Percentiles rank a stretch among this genome's conserved stretches.
phyloP scores from a whole-genome alignment of 805 yeast species.

The Starmerella riodocensis region DNA sequence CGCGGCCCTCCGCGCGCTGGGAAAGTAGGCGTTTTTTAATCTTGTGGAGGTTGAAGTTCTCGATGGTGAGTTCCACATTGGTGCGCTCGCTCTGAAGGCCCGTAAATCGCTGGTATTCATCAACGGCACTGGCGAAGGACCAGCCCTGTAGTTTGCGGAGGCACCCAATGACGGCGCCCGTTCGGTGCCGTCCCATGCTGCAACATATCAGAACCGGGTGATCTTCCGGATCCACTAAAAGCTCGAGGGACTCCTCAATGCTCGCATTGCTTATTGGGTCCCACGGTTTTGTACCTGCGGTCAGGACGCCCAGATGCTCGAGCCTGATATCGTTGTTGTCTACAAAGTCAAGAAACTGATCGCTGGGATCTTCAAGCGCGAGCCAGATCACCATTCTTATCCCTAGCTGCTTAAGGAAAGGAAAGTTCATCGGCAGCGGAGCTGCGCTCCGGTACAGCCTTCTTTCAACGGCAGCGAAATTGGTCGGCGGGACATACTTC shows the following conservation, averaged over 20 bases:
- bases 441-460: slow-evolving; percentile 83
- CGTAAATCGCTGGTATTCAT: slow-evolving; percentile 86
- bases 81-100: slow-evolving; percentile 89
- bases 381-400: slow-evolving; percentile 81
- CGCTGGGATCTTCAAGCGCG: slow-evolving; percentile 91
- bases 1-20: slow-evolving; percentile 1
- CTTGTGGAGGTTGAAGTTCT: slow-evolving; percentile 42
- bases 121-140: slow-evolving; percentile 90
- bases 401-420: slow-evolving; percentile 61
- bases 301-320: slow-evolving; percentile 70
- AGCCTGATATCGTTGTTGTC: slow-evolving; percentile 57
- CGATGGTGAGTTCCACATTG: slow-evolving; percentile 79
- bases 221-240: slow-evolving; percentile 56
- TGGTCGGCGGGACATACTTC: slow-evolving; percentile 67
- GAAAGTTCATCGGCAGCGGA: slow-evolving; percentile 85
- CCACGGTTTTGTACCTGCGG: slow-evolving; percentile 89
- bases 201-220: slow-evolving; percentile 87
- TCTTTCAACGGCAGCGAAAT: slow-evolving; percentile 88
- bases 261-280: slow-evolving; percentile 80
- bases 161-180: slow-evolving; percentile 95
- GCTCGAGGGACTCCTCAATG: slow-evolving; percentile 62
- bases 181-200: slow-evolving; percentile 96
- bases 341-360: slow-evolving; percentile 70
- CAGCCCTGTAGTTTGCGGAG: slow-evolving; percentile 87
- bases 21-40: slow-evolving; percentile 20